Evolutionary conservation across 805 yeast genomes (phyloP).

Genomic region (Suhomyces sp.): DNA sequence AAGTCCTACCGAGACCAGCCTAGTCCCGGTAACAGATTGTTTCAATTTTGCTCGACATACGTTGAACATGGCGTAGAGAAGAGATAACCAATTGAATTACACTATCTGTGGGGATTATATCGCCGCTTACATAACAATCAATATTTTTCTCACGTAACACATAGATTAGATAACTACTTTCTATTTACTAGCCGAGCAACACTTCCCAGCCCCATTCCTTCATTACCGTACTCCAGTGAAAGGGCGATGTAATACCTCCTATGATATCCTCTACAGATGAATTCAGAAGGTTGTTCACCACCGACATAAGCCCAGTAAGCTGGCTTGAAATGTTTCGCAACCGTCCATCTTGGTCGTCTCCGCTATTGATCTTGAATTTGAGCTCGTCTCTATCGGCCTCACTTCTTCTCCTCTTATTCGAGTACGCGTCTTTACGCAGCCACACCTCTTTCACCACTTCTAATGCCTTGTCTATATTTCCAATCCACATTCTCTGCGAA

Average conservation of each 20-base stretch:
- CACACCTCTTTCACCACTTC: slow-evolving; percentile 73
- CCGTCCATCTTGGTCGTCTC: slow-evolving; percentile 2
- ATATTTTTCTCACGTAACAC: not conserved
- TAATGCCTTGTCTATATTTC: slow-evolving; percentile 61
- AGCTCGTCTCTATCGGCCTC: slow-evolving; percentile 13
- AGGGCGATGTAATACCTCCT: slow-evolving; percentile 45
- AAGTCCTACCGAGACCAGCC: slow-evolving; percentile 8
- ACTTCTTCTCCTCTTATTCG: slow-evolving; percentile 21
- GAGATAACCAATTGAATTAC: not conserved
- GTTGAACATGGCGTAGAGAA: not conserved
- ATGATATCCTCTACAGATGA: slow-evolving; percentile 28
- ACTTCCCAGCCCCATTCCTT: slow-evolving; percentile 79
- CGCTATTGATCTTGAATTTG: slow-evolving; percentile 11
- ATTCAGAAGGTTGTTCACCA: slow-evolving; percentile 28
- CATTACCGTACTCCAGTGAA: slow-evolving; percentile 71
- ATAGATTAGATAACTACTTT: not conserved
- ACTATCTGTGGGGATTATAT: not conserved
- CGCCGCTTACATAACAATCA: not conserved
- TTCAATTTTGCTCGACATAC: not conserved
- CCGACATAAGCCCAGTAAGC: slow-evolving; percentile 41
- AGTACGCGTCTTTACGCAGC: slow-evolving; percentile 53
- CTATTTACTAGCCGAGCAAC: slow-evolving; percentile 40
- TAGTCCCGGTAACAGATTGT: not conserved
- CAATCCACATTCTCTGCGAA: slow-evolving; percentile 56
- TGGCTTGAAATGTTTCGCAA: slow-evolving; percentile 26